Evolutionary conservation across 1,139 yeast genomes (phyloP).

Genomic region (Debaryomyces subglobosus): DNA sequence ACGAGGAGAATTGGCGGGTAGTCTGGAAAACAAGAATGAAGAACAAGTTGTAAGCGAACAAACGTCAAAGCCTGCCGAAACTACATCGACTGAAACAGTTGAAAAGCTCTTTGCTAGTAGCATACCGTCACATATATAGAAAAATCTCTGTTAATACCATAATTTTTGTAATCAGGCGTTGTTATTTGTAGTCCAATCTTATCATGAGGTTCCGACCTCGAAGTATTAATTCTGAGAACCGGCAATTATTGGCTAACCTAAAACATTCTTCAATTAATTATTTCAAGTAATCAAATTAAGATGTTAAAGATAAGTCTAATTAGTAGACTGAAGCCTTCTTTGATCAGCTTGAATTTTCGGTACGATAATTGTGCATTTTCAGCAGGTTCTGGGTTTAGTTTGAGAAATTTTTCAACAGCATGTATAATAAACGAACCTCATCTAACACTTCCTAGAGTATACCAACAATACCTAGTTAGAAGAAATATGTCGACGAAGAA

Average conservation of each 20-base stretch:
- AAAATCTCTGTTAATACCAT: not conserved
- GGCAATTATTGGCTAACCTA: not conserved
- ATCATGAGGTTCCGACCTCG: conserved; percentile 2
- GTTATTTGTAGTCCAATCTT: not conserved
- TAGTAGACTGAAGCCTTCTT: not conserved
- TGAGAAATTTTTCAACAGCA: conserved; percentile 7
- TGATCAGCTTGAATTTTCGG: conserved; percentile 1
- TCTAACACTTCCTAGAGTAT: not conserved
- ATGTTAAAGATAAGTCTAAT: conserved; percentile 4
- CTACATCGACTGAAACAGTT: conserved; percentile 13
- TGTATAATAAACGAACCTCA: not conserved
- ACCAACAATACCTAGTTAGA: not conserved
- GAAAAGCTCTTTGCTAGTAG: conserved; percentile 11
- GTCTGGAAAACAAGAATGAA: not conserved
- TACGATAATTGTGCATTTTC: not conserved
- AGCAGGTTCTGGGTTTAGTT: conserved; percentile 1
- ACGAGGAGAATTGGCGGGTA: not conserved
- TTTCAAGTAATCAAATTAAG: not conserved
- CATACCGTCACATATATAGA: conserved; percentile 2
- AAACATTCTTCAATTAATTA: not conserved
- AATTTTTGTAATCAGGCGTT: not conserved
- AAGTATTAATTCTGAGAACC: conserved; percentile 6
- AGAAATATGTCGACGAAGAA: conserved; percentile 4
- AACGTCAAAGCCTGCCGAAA: not conserved
- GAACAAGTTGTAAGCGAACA: not conserved